Evolutionary conservation across 768 basidiomycete species (phyloP).

Genomic region (Sporobolomyces roseus): DNA sequence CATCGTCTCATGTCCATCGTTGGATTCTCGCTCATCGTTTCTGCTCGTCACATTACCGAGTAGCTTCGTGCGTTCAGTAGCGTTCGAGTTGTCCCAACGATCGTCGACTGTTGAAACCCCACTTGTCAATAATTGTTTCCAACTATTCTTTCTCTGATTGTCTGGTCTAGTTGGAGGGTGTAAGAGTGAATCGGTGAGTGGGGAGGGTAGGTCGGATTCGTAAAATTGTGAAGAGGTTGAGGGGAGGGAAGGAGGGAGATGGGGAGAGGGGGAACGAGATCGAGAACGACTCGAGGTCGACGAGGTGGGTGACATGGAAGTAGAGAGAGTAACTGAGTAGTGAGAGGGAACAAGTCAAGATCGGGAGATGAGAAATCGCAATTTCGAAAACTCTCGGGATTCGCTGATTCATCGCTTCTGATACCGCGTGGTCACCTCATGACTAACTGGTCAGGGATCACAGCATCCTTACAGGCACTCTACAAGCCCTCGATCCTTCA

Average conservation of each 20-base stretch:
- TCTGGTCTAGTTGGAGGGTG: constrained; percentile 2
- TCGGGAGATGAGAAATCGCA: no score
- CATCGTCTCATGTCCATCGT: no score
- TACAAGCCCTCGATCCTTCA: constrained; percentile 11
- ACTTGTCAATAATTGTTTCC: constrained; percentile 5
- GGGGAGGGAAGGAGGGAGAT: background rate
- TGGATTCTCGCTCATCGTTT: no score
- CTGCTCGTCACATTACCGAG: no score
- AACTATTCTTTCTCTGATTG: background rate
- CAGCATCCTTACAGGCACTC: constrained; percentile 19
- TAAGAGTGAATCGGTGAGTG: background rate
- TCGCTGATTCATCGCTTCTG: background rate
- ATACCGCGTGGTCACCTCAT: background rate
- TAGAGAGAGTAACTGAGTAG: no score
- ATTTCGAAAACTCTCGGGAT: no score
- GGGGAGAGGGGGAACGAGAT: background rate
- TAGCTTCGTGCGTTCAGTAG: no score
- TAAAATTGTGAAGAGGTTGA: background rate
- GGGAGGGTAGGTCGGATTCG: background rate
- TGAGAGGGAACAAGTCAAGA: no score
- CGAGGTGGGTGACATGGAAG: no score
- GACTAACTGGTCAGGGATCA: constrained; percentile 29
- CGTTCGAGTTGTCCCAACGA: no score
- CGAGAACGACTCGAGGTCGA: no score
- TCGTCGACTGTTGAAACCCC: background rate